A percentile compares a stretch with the other conserved stretches of the same genome.
Conservation (phyloP, 1,284 basidiomycete species). For the Athelia sp. region DNA sequence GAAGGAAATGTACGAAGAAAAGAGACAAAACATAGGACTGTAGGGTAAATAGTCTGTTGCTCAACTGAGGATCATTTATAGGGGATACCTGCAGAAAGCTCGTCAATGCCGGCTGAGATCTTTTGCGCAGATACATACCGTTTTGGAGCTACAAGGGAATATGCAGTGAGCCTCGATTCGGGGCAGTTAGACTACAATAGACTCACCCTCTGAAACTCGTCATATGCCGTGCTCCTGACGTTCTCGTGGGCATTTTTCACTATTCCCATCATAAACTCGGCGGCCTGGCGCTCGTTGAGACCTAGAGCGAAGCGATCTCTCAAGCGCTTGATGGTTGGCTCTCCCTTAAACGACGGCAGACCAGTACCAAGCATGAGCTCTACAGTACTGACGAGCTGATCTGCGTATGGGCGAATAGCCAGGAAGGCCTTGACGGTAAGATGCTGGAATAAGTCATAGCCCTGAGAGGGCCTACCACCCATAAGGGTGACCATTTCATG, state of each 20-base stretch:
- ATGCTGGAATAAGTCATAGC: slow-evolving; percentile 91
- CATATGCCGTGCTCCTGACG: slow-evolving; percentile 86
- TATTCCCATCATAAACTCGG: slow-evolving; percentile 86
- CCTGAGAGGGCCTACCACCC: slow-evolving; percentile 92
- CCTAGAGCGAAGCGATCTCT: slow-evolving; percentile 84
- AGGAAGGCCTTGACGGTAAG: slow-evolving; percentile 96
- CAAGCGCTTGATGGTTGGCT: slow-evolving; percentile 84
- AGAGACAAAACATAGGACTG: no score
- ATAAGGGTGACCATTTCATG: slow-evolving; percentile 98
- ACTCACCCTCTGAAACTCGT: slow-evolving; percentile 80
- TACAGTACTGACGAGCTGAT: slow-evolving; percentile 85
- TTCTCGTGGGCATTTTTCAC: slow-evolving; percentile 96
- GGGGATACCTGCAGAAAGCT: slow-evolving; percentile 36
- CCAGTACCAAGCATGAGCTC: slow-evolving; percentile 94
- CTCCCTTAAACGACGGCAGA: slow-evolving; percentile 95
- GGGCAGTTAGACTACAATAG: not conserved
- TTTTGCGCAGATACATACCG: slow-evolving; percentile 25
- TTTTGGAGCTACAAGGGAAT: slow-evolving; percentile 43
- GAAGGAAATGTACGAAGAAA: no score
- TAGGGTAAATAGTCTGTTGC: no score
- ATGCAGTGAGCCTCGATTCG: not conserved
- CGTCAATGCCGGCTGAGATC: not conserved
- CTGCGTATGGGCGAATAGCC: slow-evolving; percentile 86
- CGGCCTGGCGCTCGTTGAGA: slow-evolving; percentile 86
- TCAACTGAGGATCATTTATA: slow-evolving; percentile 38